A percentile compares a stretch with the other conserved stretches of the same genome.
Conservation (phyloP, 148 eudicot genomes). For the Rhododendron henanense region DNA sequence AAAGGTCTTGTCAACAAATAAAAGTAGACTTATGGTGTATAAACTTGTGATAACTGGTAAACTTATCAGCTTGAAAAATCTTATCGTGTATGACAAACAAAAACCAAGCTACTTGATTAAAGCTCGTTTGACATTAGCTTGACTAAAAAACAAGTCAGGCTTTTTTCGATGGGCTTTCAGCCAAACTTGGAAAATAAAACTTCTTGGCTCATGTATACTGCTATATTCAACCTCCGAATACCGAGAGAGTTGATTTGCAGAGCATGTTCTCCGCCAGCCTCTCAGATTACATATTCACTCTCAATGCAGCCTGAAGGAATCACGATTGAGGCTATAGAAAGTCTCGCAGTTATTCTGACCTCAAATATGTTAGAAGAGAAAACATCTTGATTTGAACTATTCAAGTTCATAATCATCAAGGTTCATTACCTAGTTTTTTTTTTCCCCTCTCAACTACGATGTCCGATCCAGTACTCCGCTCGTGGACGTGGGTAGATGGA, state of each 20-base stretch:
- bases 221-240: conserved; percentile 3
- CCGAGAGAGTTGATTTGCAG: background rate
- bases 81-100: background rate
- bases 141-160: background rate
- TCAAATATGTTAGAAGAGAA: background rate
- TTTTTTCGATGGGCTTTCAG: background rate
- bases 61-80: background rate
- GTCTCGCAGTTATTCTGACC: background rate
- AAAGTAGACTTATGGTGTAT: background rate
- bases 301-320: conserved; percentile 73
- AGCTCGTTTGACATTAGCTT: background rate
- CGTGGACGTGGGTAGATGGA: too few species aligned
- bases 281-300: background rate
- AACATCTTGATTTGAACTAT: background rate
- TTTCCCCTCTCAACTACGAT: background rate
- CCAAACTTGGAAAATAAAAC: background rate
- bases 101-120: background rate
- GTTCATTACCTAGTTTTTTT: background rate
- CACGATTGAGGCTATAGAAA: conserved; percentile 69
- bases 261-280: background rate
- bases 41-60: background rate
- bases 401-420: background rate
- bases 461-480: too few species aligned
- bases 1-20: background rate
- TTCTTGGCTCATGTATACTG: background rate